These are phyloP conservation scores for Babesia gibsoni DNA, from an alignment of 169 alveolate genomes.

Conservation along the genomic window DNA sequence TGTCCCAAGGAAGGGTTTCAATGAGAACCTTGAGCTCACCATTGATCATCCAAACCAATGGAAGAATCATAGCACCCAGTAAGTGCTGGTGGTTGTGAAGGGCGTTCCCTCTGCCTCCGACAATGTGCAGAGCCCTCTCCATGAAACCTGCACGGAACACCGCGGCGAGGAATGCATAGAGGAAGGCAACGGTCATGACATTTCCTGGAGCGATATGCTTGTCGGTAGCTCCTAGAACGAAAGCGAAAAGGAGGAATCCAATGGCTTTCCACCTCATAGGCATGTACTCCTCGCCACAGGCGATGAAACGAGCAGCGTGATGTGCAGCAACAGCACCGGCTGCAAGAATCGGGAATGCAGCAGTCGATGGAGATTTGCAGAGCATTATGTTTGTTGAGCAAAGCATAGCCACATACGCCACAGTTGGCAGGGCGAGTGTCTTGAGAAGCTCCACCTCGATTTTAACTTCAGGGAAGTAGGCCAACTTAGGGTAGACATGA, in stretches of 20 bases:
- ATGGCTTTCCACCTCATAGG: conserved; percentile 88
- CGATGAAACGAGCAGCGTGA: conserved; percentile 88
- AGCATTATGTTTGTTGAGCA: conserved; percentile 86
- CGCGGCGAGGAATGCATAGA: conserved; percentile 87
- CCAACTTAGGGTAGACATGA: conserved; percentile 77
- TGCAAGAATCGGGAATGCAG: conserved; percentile 88
- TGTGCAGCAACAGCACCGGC: conserved; percentile 91
- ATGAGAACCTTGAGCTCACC: conserved; percentile 78
- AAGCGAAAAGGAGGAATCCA: conserved; percentile 80
- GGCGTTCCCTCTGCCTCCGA: conserved; percentile 88
- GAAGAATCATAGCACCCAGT: conserved; percentile 84
- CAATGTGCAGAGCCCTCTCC: conserved; percentile 88
- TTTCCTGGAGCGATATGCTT: conserved; percentile 85
- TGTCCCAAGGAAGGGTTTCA: conserved; percentile 75
- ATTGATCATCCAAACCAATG: conserved; percentile 75
- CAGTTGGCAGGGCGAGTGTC: conserved; percentile 81
- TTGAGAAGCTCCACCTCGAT: conserved; percentile 74
- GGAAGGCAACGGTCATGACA: conserved; percentile 83
- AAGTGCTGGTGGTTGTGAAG: conserved; percentile 89
- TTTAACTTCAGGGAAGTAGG: conserved; percentile 82
- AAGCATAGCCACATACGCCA: conserved; percentile 85
- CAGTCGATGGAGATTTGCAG: conserved; percentile 85
- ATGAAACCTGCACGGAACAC: conserved; percentile 88
- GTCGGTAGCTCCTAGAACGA: conserved; percentile 86
- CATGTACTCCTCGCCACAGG: conserved; percentile 90